Evolutionary conservation across 208 protist genomes (phyloP).

Genomic region (Leishmania tropica): DNA sequence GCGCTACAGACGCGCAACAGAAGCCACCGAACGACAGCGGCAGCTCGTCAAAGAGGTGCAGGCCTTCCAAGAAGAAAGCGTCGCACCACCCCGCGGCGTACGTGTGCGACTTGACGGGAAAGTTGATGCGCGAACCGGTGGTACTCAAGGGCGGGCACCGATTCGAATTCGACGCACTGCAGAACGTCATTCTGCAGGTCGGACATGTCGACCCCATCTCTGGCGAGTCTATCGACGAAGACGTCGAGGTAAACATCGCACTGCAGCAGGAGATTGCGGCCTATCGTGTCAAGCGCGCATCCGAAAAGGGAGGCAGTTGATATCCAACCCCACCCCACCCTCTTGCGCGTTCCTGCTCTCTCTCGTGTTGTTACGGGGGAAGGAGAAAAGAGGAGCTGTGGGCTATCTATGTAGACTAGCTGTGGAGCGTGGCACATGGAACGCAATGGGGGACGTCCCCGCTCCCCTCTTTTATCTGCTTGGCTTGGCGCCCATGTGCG

Average conservation of each 20-base stretch:
- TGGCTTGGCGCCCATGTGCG: neutral
- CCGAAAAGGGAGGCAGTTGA: conserved; percentile 14
- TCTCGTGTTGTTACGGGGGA: neutral
- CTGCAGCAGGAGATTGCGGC: conserved; percentile 88
- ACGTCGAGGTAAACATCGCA: conserved; percentile 59
- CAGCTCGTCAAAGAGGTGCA: neutral
- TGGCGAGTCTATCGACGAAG: conserved; percentile 70
- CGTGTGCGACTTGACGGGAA: conserved; percentile 82
- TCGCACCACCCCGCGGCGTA: conserved; percentile 67
- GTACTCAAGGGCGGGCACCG: conserved; percentile 72
- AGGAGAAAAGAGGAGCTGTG: neutral
- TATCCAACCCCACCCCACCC: neutral
- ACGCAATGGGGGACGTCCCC: neutral
- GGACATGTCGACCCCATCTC: conserved; percentile 87
- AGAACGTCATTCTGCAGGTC: conserved; percentile 75
- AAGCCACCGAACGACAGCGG: neutral
- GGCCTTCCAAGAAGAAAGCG: conserved; percentile 35
- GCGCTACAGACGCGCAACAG: neutral
- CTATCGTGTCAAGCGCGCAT: conserved; percentile 69
- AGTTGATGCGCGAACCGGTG: conserved; percentile 91
- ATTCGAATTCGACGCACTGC: conserved; percentile 82
- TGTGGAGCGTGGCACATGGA: neutral
- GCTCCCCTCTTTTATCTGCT: neutral
- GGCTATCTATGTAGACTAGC: neutral
- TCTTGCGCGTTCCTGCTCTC: neutral